Evolutionary conservation across 2,329 filamentous ascomycete genomes (phyloP).

Genomic region (Hypoxylon sp.): DNA sequence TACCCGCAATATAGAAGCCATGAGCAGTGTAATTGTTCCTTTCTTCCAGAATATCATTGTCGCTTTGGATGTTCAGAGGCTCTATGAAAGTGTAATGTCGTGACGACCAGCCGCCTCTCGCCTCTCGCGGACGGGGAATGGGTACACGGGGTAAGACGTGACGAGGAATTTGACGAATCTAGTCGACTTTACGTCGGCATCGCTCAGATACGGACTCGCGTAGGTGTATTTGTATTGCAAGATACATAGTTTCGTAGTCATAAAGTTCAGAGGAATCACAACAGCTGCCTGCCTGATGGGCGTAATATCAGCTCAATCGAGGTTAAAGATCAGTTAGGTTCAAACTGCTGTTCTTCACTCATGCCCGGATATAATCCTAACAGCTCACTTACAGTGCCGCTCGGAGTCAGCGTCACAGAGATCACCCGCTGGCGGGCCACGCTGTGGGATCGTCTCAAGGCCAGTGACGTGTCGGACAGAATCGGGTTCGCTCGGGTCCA

Average conservation of each 20-base stretch:
- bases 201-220: no score
- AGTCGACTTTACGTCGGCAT: no score
- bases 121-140: neutral
- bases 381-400: conserved; percentile 51
- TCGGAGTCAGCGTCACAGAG: conserved; percentile 60
- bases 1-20: neutral
- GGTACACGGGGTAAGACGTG: neutral
- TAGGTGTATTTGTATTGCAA: no score
- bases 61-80: neutral
- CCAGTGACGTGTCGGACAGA: conserved; percentile 50
- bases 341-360: neutral
- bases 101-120: no score
- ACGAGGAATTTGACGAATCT: no score
- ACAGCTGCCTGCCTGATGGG: conserved; percentile 22
- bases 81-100: neutral
- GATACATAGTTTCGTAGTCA: conserved; percentile 8
- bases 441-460: conserved; percentile 56
- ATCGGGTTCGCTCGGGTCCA: conserved; percentile 58
- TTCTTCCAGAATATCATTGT: neutral
- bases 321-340: conserved; percentile 39
- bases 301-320: conserved; percentile 26
- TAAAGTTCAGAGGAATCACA: conserved; percentile 24
- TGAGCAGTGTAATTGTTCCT: neutral
- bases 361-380: neutral
- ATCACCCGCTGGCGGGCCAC: conserved; percentile 59